Evolutionary conservation across 1,284 basidiomycete species (phyloP).

Genomic region (Melanopsichium pennsylvanicum): DNA sequence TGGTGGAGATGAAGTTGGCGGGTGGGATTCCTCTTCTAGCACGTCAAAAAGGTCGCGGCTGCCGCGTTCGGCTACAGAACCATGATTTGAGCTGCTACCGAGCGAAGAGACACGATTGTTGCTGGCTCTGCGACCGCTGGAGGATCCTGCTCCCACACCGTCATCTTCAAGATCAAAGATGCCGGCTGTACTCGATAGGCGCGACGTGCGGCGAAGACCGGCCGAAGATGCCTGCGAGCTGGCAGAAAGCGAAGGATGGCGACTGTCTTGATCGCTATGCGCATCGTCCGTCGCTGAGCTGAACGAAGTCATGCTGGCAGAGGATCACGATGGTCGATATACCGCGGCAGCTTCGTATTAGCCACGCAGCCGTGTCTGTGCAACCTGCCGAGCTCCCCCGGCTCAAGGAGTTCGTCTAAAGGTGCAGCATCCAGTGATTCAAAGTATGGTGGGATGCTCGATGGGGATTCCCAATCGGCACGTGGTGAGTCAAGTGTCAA

Average conservation of each 20-base stretch:
- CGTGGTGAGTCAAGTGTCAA: too few relatives aligned
- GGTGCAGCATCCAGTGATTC: slow-evolving; percentile 22
- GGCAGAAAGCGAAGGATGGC: slow-evolving; percentile 29
- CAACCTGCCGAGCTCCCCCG: slow-evolving; percentile 9
- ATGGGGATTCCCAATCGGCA: too few relatives aligned
- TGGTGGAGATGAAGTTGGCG: slow-evolving; percentile 2
- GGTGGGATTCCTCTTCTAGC: slow-evolving; percentile 25
- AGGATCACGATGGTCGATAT: too few relatives aligned
- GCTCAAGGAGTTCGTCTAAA: slow-evolving; percentile 13
- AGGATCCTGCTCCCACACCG: slow-evolving; percentile 15
- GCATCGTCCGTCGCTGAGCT: slow-evolving; percentile 29
- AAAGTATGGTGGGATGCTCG: too few relatives aligned
- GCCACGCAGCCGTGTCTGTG: slow-evolving; percentile 9
- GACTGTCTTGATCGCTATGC: slow-evolving; percentile 16
- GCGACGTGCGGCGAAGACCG: slow-evolving; percentile 24
- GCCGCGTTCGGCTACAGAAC: slow-evolving; percentile 17
- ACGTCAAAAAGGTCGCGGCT: slow-evolving; percentile 34
- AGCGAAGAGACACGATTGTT: slow-evolving; percentile 24
- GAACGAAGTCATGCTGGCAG: slow-evolving; percentile 20
- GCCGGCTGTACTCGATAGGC: slow-evolving; percentile 49
- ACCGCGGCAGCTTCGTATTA: too few relatives aligned
- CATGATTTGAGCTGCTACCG: slow-evolving; percentile 23
- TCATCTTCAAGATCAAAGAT: slow-evolving; percentile 55
- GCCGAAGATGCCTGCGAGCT: slow-evolving; percentile 38
- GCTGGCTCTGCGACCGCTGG: slow-evolving; percentile 27